Conservation (phyloP, 306 rosid genomes). For the Ormosia emarginata region DNA sequence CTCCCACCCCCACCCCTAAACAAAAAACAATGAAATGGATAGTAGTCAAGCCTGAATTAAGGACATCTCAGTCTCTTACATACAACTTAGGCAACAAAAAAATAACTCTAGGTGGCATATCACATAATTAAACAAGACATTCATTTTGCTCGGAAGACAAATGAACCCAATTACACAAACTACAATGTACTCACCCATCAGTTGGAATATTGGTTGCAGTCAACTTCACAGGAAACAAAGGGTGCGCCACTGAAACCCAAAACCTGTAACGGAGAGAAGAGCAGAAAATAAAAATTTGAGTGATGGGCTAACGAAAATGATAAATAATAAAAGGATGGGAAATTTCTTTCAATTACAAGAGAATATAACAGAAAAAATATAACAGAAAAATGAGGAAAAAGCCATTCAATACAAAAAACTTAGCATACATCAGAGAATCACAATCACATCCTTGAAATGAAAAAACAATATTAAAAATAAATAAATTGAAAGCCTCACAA, state of each 20-base stretch:
- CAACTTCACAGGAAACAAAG: slow-evolving; percentile 73
- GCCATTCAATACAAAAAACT: not conserved
- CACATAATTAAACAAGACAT: not conserved
- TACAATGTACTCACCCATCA: slow-evolving; percentile 67
- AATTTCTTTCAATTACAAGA: not conserved
- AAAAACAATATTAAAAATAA: not conserved
- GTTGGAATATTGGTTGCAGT: slow-evolving; percentile 45
- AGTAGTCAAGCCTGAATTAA: not conserved
- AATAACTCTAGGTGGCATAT: not conserved
- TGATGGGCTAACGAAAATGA: not conserved
- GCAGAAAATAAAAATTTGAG: not conserved
- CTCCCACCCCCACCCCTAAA: not conserved
- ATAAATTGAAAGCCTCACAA: not conserved
- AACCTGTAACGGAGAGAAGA: slow-evolving; percentile 51
- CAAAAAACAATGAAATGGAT: not conserved
- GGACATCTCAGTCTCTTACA: not conserved
- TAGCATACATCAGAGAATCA: slow-evolving; percentile 5
- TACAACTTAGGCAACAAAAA: not conserved
- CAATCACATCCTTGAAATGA: not conserved
- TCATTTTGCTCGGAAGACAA: not conserved
- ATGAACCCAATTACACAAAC: not conserved
- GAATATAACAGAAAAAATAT: not conserved
- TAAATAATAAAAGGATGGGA: not conserved
- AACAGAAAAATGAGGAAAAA: not conserved
- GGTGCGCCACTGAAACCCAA: slow-evolving; percentile 56